phyloP scores from a whole-genome alignment of 2,329 filamentous ascomycete species.

The Apiospora malaysiana region DNA sequence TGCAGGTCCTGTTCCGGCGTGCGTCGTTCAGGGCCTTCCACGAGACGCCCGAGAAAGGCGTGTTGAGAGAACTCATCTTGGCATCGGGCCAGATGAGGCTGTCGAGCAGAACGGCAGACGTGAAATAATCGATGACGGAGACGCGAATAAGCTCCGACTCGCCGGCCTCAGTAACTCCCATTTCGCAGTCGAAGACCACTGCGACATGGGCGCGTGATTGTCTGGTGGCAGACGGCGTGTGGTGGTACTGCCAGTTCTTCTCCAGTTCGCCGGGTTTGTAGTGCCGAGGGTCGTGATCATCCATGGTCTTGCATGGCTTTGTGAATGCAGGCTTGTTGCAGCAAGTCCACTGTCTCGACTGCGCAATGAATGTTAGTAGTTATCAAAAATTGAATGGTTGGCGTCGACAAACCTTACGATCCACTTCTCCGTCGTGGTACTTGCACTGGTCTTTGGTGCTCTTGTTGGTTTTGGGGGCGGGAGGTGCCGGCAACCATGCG shows the following conservation, averaged over 20 bases:
- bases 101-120: neutral
- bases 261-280: neutral
- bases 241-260: neutral
- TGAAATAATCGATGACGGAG: neutral
- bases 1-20: neutral
- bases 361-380: neutral
- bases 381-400: no score
- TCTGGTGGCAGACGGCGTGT: neutral
- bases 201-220: neutral
- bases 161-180: neutral
- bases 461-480: neutral
- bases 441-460: neutral
- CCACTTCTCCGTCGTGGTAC: neutral
- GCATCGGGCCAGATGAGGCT: neutral
- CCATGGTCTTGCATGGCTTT: neutral
- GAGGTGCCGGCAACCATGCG: neutral
- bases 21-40: neutral
- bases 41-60: neutral
- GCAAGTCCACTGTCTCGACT: neutral
- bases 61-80: neutral
- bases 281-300: neutral
- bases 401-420: neutral
- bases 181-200: neutral
- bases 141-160: conserved; percentile 6
- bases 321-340: neutral